Percentiles rank a stretch among this genome's conserved stretches.
These are phyloP conservation scores for Cyberlindnera petersonii DNA, from an alignment of 805 yeast genomes.

Conservation along the genomic window DNA sequence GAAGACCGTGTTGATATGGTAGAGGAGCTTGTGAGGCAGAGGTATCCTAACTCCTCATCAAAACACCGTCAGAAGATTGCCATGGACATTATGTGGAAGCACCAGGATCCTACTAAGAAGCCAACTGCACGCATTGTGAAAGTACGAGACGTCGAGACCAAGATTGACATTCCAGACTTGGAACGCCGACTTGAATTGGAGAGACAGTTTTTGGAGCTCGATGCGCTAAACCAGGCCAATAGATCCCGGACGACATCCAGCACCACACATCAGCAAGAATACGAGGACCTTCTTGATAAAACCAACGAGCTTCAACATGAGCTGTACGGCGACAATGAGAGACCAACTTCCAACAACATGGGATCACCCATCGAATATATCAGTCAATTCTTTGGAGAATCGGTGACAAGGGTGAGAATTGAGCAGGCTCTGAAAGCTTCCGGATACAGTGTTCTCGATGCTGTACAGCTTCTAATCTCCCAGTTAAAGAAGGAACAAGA, in stretches of 20 bases:
- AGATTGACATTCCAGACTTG: slow-evolving; percentile 24
- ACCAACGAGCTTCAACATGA: slow-evolving; percentile 20
- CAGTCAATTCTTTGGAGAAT: slow-evolving; percentile 31
- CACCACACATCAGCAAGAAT: slow-evolving; percentile 12
- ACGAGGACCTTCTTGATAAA: slow-evolving; percentile 19
- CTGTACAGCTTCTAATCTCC: slow-evolving; percentile 19
- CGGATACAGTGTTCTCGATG: slow-evolving; percentile 34
- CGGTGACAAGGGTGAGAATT: slow-evolving; percentile 31
- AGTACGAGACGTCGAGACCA: slow-evolving; percentile 17
- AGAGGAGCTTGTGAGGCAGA: slow-evolving; percentile 31
- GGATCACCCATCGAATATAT: slow-evolving; percentile 36
- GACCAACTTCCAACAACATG: slow-evolving; percentile 4
- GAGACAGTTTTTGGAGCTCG: slow-evolving; percentile 21
- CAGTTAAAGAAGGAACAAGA: slow-evolving; percentile 19
- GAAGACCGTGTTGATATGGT: slow-evolving; percentile 38
- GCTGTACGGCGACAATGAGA: slow-evolving; percentile 16
- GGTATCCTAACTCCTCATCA: slow-evolving; percentile 16
- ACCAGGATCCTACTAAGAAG: slow-evolving; percentile 30
- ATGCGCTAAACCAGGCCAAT: slow-evolving; percentile 10
- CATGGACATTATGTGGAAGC: slow-evolving; percentile 39
- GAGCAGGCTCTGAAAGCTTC: slow-evolving; percentile 34
- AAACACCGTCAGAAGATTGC: slow-evolving; percentile 33
- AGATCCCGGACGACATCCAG: no score
- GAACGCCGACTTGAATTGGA: slow-evolving; percentile 27
- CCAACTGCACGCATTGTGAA: slow-evolving; percentile 21